Conservation (phyloP, 169 alveolate genomes). For the Cryptosporidium baileyi region DNA sequence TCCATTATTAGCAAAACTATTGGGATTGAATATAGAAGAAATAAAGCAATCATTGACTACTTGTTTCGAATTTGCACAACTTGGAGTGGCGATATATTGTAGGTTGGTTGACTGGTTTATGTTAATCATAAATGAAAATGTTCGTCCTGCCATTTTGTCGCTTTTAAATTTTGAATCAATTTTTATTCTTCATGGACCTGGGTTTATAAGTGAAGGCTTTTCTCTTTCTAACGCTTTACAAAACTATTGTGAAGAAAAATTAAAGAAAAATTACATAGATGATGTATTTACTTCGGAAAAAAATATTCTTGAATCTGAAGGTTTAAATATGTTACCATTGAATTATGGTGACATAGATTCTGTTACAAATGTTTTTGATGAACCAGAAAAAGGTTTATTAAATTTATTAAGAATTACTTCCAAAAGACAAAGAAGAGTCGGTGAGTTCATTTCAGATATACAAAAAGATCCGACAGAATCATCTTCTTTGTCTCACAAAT, state of each 20-base stretch:
- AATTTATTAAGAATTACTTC: conserved; percentile 32
- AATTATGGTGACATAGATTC: conserved; percentile 20
- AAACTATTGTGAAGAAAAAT: conserved; percentile 52
- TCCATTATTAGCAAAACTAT: conserved; percentile 30
- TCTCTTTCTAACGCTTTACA: conserved; percentile 55
- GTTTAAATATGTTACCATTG: conserved; percentile 7
- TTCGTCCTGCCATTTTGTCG: conserved; percentile 1
- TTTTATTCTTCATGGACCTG: conserved; percentile 52
- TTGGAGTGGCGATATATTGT: conserved; percentile 29
- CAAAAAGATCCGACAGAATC: conserved; percentile 14
- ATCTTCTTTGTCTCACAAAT: background rate
- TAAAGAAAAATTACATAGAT: conserved; percentile 15
- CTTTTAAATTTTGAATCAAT: background rate
- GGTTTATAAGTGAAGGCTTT: conserved; percentile 21
- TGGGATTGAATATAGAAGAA: conserved; percentile 27
- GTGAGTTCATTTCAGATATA: conserved; percentile 34
- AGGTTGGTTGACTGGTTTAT: conserved; percentile 36
- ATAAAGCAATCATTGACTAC: background rate
- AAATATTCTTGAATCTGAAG: conserved; percentile 35
- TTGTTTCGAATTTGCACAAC: conserved; percentile 18
- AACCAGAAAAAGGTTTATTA: conserved; percentile 12
- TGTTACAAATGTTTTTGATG: conserved; percentile 1
- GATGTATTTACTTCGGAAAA: conserved; percentile 27
- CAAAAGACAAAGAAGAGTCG: conserved; percentile 52
- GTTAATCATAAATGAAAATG: conserved; percentile 3